Evolutionary conservation across 352 stramenopile species (phyloP).

Genomic region (Globisporangium abappressorium): DNA sequence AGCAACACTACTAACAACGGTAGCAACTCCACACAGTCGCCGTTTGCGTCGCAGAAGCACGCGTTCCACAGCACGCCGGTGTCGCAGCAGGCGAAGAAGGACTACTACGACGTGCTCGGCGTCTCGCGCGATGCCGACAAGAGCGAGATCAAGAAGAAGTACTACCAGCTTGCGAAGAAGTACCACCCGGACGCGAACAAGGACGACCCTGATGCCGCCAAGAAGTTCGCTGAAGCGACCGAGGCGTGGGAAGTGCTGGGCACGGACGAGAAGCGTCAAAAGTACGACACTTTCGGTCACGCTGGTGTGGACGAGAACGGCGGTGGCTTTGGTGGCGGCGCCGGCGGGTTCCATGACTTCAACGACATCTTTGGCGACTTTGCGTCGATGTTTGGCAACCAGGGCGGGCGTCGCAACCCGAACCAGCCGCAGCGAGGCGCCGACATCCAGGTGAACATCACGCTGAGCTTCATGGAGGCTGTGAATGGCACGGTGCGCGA

Average conservation of each 20-base stretch:
- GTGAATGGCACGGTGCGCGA: constrained; percentile 91
- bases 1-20: not conserved
- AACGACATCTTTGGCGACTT: constrained; percentile 91
- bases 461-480: constrained; percentile 94
- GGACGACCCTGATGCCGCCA: constrained; percentile 81
- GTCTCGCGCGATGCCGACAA: constrained; percentile 88
- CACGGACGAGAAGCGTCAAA: constrained; percentile 91
- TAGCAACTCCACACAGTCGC: not conserved
- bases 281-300: constrained; percentile 95
- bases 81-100: constrained; percentile 72
- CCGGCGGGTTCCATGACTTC: constrained; percentile 70
- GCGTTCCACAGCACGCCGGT: constrained; percentile 69
- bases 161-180: constrained; percentile 96
- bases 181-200: constrained; percentile 99
- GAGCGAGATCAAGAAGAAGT: constrained; percentile 98
- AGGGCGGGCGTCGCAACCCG: constrained; percentile 43
- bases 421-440: constrained; percentile 85
- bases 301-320: constrained; percentile 91
- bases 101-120: constrained; percentile 97
- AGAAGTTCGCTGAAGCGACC: constrained; percentile 92
- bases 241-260: constrained; percentile 94
- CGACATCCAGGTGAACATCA: constrained; percentile 94
- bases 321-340: constrained; percentile 54
- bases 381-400: constrained; percentile 75
- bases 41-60: constrained; percentile 15